These are phyloP conservation scores for Conoideocrella luteorostrata DNA, from an alignment of 2,329 filamentous ascomycete genomes.

Conservation along the genomic window DNA sequence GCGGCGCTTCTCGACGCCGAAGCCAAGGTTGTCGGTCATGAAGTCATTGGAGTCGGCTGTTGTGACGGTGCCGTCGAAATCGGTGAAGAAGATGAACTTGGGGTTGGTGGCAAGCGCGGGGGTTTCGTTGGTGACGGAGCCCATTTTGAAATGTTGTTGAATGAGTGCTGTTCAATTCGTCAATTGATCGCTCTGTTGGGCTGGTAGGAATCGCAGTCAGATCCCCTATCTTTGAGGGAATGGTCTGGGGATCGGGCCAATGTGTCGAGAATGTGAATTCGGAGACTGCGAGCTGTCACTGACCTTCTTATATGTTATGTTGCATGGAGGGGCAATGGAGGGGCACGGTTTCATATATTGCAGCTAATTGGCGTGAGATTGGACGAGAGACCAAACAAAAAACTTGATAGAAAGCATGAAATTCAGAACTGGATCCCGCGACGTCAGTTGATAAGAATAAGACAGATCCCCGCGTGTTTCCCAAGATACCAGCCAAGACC, in stretches of 20 bases:
- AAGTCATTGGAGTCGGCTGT: constrained; percentile 59
- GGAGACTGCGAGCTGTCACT: background rate
- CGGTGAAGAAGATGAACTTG: constrained; percentile 95
- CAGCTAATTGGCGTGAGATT: too few relatives aligned
- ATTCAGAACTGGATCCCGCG: too few relatives aligned
- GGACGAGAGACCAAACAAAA: too few relatives aligned
- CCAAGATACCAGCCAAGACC: constrained; percentile 1
- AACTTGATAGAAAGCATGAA: too few relatives aligned
- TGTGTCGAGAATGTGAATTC: background rate
- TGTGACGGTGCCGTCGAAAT: constrained; percentile 97
- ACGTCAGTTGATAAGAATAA: constrained; percentile 4
- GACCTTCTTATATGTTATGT: background rate
- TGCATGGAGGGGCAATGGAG: constrained; percentile 9
- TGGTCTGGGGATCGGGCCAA: background rate
- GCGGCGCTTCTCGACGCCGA: constrained; percentile 63
- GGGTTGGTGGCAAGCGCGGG: constrained; percentile 62
- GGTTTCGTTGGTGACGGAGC: constrained; percentile 35
- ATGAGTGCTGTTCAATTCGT: background rate
- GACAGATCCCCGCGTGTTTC: too few relatives aligned
- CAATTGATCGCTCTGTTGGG: too few relatives aligned
- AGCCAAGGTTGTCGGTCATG: constrained; percentile 89
- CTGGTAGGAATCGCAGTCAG: too few relatives aligned
- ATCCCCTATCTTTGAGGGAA: too few relatives aligned
- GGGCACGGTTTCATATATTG: background rate
- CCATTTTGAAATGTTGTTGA: constrained; percentile 29